Evolutionary conservation across 2,329 filamentous ascomycete species (phyloP), one percentile per base, ranked within the genome.

Genomic region (Diplodia intermedia): DNA sequence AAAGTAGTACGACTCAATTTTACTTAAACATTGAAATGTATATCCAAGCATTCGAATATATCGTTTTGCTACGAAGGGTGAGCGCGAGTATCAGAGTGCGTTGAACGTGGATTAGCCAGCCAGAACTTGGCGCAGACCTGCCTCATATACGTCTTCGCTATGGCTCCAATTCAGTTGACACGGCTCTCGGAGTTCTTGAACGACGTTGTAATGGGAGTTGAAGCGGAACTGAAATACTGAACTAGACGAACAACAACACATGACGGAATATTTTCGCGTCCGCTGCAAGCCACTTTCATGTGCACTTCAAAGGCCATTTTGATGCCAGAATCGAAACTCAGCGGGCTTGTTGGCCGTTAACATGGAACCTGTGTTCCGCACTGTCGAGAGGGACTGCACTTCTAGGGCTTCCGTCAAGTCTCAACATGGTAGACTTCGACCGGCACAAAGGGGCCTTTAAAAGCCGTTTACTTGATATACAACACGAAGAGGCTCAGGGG

Each of bases 401-500:
- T 20, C 11, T 31, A 38, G 15, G n/a, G 33, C 33, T 36, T 9
- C 3, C 33, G 8, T 36, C 33, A 11, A 36, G 33, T 14, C 33
- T 36, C 33, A 36, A 36, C 33, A 36, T 36, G 33, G 33, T 9
- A 3, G 33, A 11, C 33, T 11, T 11, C 3, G 33, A 36, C 8
- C 33, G 33, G 11, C 33, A 36, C 33, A 36, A 11, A 43, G 11
- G 18, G 14, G 15, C 6, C 33, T 38, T 31, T 2, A n/a, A 26
- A 7, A 40, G 18, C 15, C 56, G 29, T 23, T 23, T 14, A n/a
- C 54, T 38, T n/a, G 12, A 29, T 23, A 33, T 50, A 43, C 40
- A 18, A 50, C 29, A 26, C 23, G 23, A n/a, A 36, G 38, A 31
- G 12, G 40, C 31, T 63, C 60, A 63, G 60, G 60, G 60, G 57